Percentiles rank a stretch among this genome's conserved stretches.
phyloP scores from a whole-genome alignment of 148 eudicot species.

The Oxyria digyna region DNA sequence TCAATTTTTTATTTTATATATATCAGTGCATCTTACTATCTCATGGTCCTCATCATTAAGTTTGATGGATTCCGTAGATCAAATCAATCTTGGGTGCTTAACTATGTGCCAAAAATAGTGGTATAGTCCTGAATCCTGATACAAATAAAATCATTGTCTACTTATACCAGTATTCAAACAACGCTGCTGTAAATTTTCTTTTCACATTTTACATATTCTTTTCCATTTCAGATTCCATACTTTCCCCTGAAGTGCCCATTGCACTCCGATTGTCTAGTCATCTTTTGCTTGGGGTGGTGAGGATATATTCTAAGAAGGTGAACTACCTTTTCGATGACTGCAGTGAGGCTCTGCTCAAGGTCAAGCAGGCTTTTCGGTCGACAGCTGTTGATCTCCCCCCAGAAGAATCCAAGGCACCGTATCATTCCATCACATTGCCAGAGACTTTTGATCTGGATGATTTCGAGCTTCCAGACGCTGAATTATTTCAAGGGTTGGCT shows the following conservation, averaged over 20 bases:
- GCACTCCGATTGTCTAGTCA: slow-evolving; percentile 96
- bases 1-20: too few species aligned
- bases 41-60: background rate
- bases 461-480: slow-evolving; percentile 90
- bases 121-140: background rate
- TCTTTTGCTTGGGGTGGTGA: slow-evolving; percentile 95
- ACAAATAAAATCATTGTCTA: too few species aligned
- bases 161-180: background rate
- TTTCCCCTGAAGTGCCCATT: slow-evolving; percentile 84
- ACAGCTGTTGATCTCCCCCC: slow-evolving; percentile 94
- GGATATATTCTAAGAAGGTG: slow-evolving; percentile 88
- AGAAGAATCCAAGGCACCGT: slow-evolving; percentile 87
- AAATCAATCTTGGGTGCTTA: background rate
- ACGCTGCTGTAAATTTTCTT: background rate
- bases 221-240: slow-evolving; percentile 60
- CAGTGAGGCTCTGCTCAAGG: slow-evolving; percentile 88
- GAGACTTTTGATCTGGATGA: slow-evolving; percentile 99
- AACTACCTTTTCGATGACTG: slow-evolving; percentile 96
- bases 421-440: slow-evolving; percentile 90
- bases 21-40: background rate
- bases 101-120: background rate
- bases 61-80: background rate
- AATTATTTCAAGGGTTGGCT: slow-evolving; percentile 59
- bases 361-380: slow-evolving; percentile 92
- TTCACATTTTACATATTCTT: background rate